Evolutionary conservation across 192 early-diverging fungal species (phyloP), one percentile per base, ranked within the genome.

Genomic region (Fimicolochytrium jonesii): DNA sequence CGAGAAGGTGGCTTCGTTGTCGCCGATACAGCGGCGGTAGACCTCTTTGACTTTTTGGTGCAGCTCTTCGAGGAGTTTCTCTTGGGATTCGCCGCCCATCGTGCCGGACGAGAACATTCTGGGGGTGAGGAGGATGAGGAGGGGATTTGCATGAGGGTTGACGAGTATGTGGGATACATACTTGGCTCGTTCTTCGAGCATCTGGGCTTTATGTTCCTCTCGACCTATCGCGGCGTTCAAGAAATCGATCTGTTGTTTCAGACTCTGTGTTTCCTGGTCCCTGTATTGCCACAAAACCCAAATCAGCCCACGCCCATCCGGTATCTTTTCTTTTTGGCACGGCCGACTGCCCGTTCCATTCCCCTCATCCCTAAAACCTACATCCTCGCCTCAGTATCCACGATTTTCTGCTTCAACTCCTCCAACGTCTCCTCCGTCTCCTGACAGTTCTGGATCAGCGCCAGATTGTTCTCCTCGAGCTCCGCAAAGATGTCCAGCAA

Each of bases 351-450:
- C n/a, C n/a, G n/a, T n/a, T n/a, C n/a, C n/a, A n/a, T n/a, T n/a
- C n/a, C n/a, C n/a, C n/a, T n/a, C n/a, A n/a, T n/a, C n/a, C n/a
- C n/a, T n/a, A n/a, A n/a, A n/a, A 59, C 61, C 13, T 48, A 77
- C 81, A 83, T 83, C 23, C 67, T 60, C 20, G 58, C 61, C 47
- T 72, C 74, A 13, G 81, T 80, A 51, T 83, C 81, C 22, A 67
- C 43, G 43, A 83, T 83, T 67, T 77, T 75, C 20, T 65, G 63
- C 54, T 66, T 76, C 22, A 84, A 56, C 56, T 81, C 79, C 49
- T 81, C 82, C 9, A 84, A 58, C 23, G 82, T 77, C 52, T 81
- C 82, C 46, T 84, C 82, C 15, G 79, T 81, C 64, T 84, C 82
- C 64, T 84, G 82, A 47, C 77, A 84, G 52, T 77, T 81, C 47